Percentiles rank a stretch among this genome's conserved stretches.
phyloP scores from a whole-genome alignment of 2,329 filamentous ascomycete genomes.

The Colletotrichum horii region DNA sequence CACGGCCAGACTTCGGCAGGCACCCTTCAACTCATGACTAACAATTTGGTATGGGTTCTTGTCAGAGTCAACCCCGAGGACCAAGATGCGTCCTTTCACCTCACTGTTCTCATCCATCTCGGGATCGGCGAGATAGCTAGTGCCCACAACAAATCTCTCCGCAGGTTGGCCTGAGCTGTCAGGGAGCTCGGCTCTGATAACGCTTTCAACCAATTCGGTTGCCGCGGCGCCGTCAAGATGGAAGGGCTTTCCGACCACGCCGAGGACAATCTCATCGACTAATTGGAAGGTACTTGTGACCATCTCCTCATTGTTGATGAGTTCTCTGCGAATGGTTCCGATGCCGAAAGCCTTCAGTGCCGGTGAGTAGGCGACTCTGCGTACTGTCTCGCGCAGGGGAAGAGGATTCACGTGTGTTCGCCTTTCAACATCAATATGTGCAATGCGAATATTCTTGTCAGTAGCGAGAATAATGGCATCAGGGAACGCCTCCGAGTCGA shows the following conservation, averaged over 20 bases:
- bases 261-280: constrained; percentile 89
- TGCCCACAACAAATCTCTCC: constrained; percentile 92
- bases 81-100: constrained; percentile 77
- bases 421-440: constrained; percentile 80
- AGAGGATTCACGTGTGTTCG: constrained; percentile 88
- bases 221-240: constrained; percentile 54
- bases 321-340: constrained; percentile 79
- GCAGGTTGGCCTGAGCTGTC: constrained; percentile 59
- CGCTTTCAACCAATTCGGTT: constrained; percentile 81
- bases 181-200: constrained; percentile 77
- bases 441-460: constrained; percentile 76
- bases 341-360: constrained; percentile 82
- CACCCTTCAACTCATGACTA: constrained; percentile 74
- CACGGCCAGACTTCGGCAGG: constrained; percentile 79
- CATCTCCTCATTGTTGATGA: constrained; percentile 74
- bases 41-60: constrained; percentile 75
- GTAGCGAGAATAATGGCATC: constrained; percentile 83
- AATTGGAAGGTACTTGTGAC: constrained; percentile 84
- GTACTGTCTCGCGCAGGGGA: constrained; percentile 79
- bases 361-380: constrained; percentile 85
- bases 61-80: constrained; percentile 82
- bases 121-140: constrained; percentile 74
- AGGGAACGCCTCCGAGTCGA: constrained; percentile 82
- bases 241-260: constrained; percentile 74
- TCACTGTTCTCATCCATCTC: constrained; percentile 51